Percentiles rank a stretch among this genome's conserved stretches.
These are phyloP conservation scores for Aureobasidium zeae DNA, from an alignment of 2,329 filamentous ascomycete species.

Conservation along the genomic window DNA sequence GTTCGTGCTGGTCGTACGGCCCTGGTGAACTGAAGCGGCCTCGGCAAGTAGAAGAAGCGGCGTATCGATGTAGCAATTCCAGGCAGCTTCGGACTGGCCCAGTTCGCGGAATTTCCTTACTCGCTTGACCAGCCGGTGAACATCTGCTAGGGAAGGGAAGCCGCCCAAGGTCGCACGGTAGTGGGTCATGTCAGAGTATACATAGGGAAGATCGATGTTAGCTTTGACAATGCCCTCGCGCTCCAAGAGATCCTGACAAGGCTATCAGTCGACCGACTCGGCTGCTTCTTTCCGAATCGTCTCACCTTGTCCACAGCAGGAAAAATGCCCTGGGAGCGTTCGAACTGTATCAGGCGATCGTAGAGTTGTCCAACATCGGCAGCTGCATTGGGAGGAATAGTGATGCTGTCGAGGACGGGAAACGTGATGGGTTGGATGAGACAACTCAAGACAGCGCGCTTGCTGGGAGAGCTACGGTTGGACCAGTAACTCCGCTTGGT, in stretches of 20 bases:
- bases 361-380: constrained; percentile 13
- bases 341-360: constrained; percentile 12
- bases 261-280: constrained; percentile 3
- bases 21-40: constrained; percentile 7
- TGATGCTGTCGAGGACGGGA: constrained; percentile 10
- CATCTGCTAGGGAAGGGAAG: constrained; percentile 10
- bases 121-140: constrained; percentile 9
- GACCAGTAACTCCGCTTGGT: constrained; percentile 14
- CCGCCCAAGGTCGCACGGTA: constrained; percentile 12
- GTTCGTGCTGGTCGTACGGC: constrained; percentile 9
- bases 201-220: constrained; percentile 14
- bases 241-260: constrained; percentile 12
- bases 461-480: constrained; percentile 12
- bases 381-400: constrained; percentile 12
- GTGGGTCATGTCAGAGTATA: constrained; percentile 9
- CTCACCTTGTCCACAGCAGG: constrained; percentile 11
- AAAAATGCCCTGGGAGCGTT: constrained; percentile 13
- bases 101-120: constrained; percentile 7
- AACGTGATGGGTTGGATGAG: constrained; percentile 10
- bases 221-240: constrained; percentile 13
- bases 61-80: constrained; percentile 12
- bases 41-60: constrained; percentile 12
- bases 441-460: constrained; percentile 12
- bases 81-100: constrained; percentile 10
- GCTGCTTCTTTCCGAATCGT: constrained; percentile 4